Evolutionary conservation across 768 basidiomycete genomes (phyloP).

Genomic region (Auricularia auricula-judae): DNA sequence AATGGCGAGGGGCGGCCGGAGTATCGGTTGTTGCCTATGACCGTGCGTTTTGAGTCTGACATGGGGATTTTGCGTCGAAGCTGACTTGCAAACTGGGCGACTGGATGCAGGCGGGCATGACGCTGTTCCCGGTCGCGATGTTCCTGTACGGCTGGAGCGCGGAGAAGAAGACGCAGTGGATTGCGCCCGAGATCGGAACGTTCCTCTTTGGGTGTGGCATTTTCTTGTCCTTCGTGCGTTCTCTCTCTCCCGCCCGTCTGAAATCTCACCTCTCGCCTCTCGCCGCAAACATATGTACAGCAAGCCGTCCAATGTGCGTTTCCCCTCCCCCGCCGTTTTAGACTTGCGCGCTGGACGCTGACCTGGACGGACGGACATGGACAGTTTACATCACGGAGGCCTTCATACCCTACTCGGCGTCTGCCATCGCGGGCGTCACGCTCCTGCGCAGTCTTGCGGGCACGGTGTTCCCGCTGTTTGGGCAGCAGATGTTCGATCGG

Average conservation of each 20-base stretch:
- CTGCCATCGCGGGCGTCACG: constrained; percentile 2
- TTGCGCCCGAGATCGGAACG: not conserved
- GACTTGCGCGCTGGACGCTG: too few relatives aligned
- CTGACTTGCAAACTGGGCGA: not conserved
- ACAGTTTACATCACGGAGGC: not conserved
- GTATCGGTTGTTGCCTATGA: constrained; percentile 4
- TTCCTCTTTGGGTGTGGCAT: not conserved
- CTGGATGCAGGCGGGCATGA: not conserved
- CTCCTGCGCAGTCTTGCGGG: constrained; percentile 2
- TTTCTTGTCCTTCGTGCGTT: not conserved
- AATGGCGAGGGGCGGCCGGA: constrained; percentile 4
- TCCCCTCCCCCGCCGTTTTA: too few relatives aligned
- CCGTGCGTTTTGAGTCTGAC: too few relatives aligned
- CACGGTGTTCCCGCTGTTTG: constrained; percentile 2
- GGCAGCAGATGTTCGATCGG: not conserved
- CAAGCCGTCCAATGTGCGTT: not conserved
- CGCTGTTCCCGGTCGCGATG: not conserved
- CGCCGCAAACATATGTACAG: not conserved
- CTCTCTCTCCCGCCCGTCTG: not conserved
- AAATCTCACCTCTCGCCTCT: not conserved
- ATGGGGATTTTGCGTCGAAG: too few relatives aligned
- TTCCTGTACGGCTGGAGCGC: constrained; percentile 1
- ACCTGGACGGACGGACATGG: too few relatives aligned
- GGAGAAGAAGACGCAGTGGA: not conserved
- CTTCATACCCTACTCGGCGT: constrained; percentile 2